Base-by-base conservation (phyloP, 768 basidiomycete genomes). In the Pulveroboletus sp. region DNA sequence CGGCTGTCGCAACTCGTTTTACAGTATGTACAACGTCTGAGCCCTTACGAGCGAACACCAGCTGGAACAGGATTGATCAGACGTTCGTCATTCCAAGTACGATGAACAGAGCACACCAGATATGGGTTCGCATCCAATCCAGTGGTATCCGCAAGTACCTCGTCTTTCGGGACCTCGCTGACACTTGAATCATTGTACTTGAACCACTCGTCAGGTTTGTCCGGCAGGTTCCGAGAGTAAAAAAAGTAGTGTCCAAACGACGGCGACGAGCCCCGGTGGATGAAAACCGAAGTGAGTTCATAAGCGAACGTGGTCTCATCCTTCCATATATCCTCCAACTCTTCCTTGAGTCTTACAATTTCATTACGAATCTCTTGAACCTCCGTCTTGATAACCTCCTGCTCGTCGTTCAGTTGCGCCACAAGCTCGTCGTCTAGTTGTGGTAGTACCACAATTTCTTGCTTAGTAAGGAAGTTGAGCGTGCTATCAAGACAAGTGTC, bases 181-280 rank as follows among this genome's bases (percentile, higher is more conserved):
- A 98, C 91, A 51, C 81, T 83, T 33, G 90, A 90, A 64, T 97
- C 94, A 64, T 97, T 97, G 72, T 95, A 93, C 71, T 95, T 95
- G 78, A 93, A 92, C 91, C 93, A 97, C 39, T 78, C 76, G 50
- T 96, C 86, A 10, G 84, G 84, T 21, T 81, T 69, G 42, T 81
- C 79, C 1, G 93, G 94, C 13, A 96, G 74, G 65, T 92, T 78
- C 36, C 93, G 79, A 47, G 93, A 90, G 67, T 95, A 96, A 69
- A 97, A 91, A 76, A 93, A 98, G 69, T 96, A 96, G 65, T 96
- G 94, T 4, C 93, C 93, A 71, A 83, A 93, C 7, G 86, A 87
- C 2, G 90, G 84, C 15, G 84, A 87, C 47, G 84, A 79, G 42
- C 93, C 94, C 27, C 94, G 85, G 67, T 98, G 94, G 52, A 97